Base-by-base conservation (phyloP, 352 stramenopile genomes). In the Hyaloperonospora brassicae region DNA sequence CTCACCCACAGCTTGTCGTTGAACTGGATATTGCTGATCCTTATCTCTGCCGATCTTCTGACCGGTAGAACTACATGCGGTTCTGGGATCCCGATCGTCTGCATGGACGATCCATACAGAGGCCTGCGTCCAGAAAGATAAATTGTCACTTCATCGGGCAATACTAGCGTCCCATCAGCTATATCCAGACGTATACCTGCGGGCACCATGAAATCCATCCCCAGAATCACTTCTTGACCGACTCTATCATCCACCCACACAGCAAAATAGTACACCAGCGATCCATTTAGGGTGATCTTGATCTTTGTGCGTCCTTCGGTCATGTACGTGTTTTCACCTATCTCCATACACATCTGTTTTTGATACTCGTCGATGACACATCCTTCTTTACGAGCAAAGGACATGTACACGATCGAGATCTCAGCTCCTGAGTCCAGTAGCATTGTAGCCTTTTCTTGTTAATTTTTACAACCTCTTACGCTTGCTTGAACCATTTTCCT, bases 361-460 rank as follows among this genome's bases (percentile, higher is more conserved):
- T 45, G 39, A 27, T 17, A 27, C 17, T 10, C 10, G 5, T 45
- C 39, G 6, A 45, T 25, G 10, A 25, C 27, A 54, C 52, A 58
- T 12, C 58, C 47, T 30, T 52, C 47, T 48, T 60, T 52, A 57
- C 27, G 27, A 31, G 27, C 27, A 31, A 31, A 31, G 27, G 27
- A 8, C 3, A 31, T 31, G 27, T 31, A 48, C 7, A 66, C 1
- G 5, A 66, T 61, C 42, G 43, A 66, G 36, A 61, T 44, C 25
- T 66, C 59, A 41, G 52, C 59, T 27, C 59, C 38, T 0, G 61
- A 64, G 23, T 74, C 66, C 8, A 68, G 45, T 9, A 74, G 34
- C 7, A 68, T 22, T 17, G 45, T 51, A 2, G 58, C 58, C 23
- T 23, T 21, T 34, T 17, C 41, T 70, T 53, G 25, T 70, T 22